Evolutionary conservation across 768 basidiomycete species (phyloP), one percentile per base, ranked within the genome.

Genomic region (Mycena haematopus): DNA sequence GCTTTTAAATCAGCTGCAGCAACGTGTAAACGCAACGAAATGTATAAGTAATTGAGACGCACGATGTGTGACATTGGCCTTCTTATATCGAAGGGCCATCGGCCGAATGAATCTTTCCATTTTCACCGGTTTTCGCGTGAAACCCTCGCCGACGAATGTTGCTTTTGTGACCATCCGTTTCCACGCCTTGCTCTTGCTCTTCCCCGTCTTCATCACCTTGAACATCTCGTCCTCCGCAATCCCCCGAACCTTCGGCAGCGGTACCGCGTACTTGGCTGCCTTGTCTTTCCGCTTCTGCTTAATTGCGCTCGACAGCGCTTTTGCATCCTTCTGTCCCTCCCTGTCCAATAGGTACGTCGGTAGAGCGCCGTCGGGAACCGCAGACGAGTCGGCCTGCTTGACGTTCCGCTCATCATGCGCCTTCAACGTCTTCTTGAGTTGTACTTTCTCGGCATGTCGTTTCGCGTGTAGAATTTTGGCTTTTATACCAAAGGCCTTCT

Each of bases 151-250:
- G 33, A 99, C 97, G 71, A 99, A 99, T 10, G 97, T 99, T 33
- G 97, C 97, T 78, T 99, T 99, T 58, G 95, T 97, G 63, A 99
- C 93, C 95, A 99, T 98, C 68, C 95, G 87, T 80, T 99, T 99
- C 97, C 97, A 99, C 19, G 92, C 85, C 78, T 99, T 99, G 72
- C 86, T 88, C 79, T 95, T 97, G 73, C 85, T 91, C 81, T 98
- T 98, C 58, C 97, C 97, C 1, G 96, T 95, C 82, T 95, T 93
- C 83, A 99, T 81, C 31, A 99, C 97, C 82, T 96, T 98, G 84
- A 99, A 99, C 92, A 95, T 97, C 82, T 99, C 97, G 71, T 99
- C 97, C 76, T 99, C 97, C 17, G 96, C 96, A 69, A 99, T 98
- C 21, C 97, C 97, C 62, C 96, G 82, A 55, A 99, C 97, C 78